These are phyloP conservation scores for Cladosporium austrohemisphaericum DNA, from an alignment of 2,329 filamentous ascomycete species.

Conservation along the genomic window DNA sequence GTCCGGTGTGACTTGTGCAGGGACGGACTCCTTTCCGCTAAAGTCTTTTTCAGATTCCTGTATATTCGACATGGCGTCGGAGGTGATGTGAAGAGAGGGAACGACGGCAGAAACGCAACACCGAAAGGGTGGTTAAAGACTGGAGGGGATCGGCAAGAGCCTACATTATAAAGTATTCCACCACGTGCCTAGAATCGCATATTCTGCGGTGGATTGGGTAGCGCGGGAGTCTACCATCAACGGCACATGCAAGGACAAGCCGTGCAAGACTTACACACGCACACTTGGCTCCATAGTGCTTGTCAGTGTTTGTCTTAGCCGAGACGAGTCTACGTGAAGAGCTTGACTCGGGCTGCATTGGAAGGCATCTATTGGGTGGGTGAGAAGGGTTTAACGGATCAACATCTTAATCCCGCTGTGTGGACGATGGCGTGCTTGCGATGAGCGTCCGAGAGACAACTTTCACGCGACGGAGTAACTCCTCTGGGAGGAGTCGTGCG, in stretches of 20 bases:
- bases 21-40: background rate
- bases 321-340: background rate
- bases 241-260: conserved; percentile 7
- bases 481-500: too few species aligned
- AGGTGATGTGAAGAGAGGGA: background rate
- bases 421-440: conserved; percentile 12
- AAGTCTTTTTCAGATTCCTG: background rate
- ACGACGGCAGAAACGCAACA: background rate
- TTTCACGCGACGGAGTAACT: conserved; percentile 1
- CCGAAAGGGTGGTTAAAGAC: background rate
- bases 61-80: background rate
- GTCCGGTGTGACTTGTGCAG: background rate
- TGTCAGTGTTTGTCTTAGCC: conserved; percentile 9
- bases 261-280: conserved; percentile 1
- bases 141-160: conserved; percentile 3
- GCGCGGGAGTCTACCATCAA: background rate
- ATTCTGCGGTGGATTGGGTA: conserved; percentile 12
- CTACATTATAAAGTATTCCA: background rate
- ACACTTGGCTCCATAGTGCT: conserved; percentile 13
- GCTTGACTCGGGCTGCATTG: background rate
- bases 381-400: conserved; percentile 4
- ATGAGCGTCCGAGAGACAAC: background rate
- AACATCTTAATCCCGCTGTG: conserved; percentile 8
- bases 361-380: background rate
- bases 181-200: conserved; percentile 8